phyloP scores from a whole-genome alignment of 2,329 filamentous ascomycete genomes.

The Trichoderma pleuroti region DNA sequence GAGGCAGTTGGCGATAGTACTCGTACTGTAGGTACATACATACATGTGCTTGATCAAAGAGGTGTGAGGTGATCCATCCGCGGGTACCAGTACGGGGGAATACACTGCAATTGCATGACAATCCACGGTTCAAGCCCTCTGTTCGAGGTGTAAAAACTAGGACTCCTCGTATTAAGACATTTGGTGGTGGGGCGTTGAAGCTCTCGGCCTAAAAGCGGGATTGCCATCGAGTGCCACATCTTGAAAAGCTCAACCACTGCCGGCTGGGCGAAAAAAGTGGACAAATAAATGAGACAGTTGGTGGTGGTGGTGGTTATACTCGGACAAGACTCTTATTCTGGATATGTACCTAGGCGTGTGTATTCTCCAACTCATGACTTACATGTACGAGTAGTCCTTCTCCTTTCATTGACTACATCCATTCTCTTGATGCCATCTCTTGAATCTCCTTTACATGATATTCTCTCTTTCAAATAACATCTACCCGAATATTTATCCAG shows the following conservation, averaged over 20 bases:
- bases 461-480: background rate
- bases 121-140: background rate
- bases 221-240: slow-evolving; percentile 15
- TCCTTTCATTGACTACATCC: background rate
- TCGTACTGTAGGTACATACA: no score
- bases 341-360: background rate
- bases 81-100: background rate
- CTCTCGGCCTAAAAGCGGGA: slow-evolving; percentile 12
- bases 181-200: background rate
- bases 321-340: background rate
- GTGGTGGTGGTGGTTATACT: background rate
- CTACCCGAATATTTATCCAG: background rate
- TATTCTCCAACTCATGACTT: background rate
- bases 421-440: background rate
- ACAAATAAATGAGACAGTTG: background rate
- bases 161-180: background rate
- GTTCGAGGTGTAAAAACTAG: background rate
- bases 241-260: background rate
- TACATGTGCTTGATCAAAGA: background rate
- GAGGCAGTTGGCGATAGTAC: background rate
- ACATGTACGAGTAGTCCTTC: background rate
- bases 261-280: slow-evolving; percentile 1
- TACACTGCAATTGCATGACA: background rate
- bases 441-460: background rate
- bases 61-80: background rate